Percentiles rank a stretch among this genome's conserved stretches.
phyloP scores from a whole-genome alignment of 805 yeast genomes.

The Metschnikowia peoriensis region DNA sequence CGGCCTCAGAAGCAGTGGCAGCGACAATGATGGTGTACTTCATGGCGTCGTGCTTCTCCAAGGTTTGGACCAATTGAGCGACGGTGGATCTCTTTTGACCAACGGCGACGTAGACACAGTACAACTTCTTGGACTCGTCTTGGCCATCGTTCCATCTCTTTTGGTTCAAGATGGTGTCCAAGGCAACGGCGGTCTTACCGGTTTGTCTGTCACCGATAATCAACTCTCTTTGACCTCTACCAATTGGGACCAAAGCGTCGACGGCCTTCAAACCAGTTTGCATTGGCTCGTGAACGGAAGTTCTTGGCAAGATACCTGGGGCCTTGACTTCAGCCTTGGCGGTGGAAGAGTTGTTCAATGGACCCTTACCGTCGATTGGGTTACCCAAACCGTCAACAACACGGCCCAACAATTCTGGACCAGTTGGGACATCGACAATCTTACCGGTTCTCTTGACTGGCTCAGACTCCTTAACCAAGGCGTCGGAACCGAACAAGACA shows the following conservation, averaged over 20 bases:
- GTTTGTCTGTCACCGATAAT: constrained; percentile 99
- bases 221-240: constrained; percentile 99
- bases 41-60: constrained; percentile 97
- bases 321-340: constrained; percentile 99
- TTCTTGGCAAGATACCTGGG: constrained; percentile 99
- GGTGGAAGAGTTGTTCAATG: constrained; percentile 78
- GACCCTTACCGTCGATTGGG: constrained; percentile 99
- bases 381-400: constrained; percentile 99
- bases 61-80: constrained; percentile 98
- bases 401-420: constrained; percentile 97
- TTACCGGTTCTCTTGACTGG: constrained; percentile 99
- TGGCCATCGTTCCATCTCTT: constrained; percentile 96
- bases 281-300: constrained; percentile 98
- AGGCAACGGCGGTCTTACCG: constrained; percentile 99
- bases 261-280: constrained; percentile 99
- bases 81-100: constrained; percentile 99
- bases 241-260: constrained; percentile 98
- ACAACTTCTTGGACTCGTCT: constrained; percentile 96
- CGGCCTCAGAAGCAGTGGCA: constrained; percentile 99
- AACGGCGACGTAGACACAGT: constrained; percentile 99
- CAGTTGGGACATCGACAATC: constrained; percentile 99
- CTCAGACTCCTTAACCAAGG: constrained; percentile 98
- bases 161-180: constrained; percentile 98
- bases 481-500: constrained; percentile 98
- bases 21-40: constrained; percentile 98